These are phyloP conservation scores for Solanum pennellii DNA, from an alignment of 257 asterid species.

Conservation along the genomic window DNA sequence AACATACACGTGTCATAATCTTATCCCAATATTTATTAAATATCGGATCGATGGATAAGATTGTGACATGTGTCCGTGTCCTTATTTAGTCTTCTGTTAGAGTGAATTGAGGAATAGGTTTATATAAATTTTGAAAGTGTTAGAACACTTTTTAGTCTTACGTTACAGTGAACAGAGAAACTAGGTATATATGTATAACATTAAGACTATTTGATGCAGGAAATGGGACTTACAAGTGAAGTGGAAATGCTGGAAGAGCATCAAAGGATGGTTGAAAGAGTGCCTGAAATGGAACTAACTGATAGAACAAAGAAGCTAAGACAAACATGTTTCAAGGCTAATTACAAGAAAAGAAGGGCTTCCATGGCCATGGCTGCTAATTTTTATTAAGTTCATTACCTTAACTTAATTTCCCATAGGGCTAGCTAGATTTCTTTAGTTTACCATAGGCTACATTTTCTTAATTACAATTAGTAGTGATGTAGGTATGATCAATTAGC, in stretches of 20 bases:
- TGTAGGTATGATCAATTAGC: not conserved
- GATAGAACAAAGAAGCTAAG: constrained; percentile 72
- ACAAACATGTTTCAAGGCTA: constrained; percentile 92
- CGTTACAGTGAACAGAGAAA: not conserved
- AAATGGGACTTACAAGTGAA: constrained; percentile 57
- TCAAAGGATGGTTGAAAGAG: constrained; percentile 40
- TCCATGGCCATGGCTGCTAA: not conserved
- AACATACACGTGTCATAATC: no score
- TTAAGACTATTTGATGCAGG: constrained; percentile 14
- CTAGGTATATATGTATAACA: not conserved
- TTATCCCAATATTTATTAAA: no score
- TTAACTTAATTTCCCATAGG: not conserved
- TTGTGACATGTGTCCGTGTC: accelerated
- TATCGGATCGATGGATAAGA: no score
- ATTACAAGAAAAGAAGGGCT: constrained; percentile 77
- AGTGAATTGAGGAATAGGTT: not conserved
- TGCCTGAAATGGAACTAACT: constrained; percentile 72
- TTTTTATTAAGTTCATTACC: not conserved
- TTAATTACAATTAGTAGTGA: not conserved
- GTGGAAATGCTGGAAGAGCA: constrained; percentile 70
- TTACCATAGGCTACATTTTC: not conserved
- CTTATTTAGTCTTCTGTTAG: no score
- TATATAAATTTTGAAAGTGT: no score
- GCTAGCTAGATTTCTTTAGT: not conserved
- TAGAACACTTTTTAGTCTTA: no score